phyloP scores from a whole-genome alignment of 352 stramenopile species.

The Phytophthora palmivora region DNA sequence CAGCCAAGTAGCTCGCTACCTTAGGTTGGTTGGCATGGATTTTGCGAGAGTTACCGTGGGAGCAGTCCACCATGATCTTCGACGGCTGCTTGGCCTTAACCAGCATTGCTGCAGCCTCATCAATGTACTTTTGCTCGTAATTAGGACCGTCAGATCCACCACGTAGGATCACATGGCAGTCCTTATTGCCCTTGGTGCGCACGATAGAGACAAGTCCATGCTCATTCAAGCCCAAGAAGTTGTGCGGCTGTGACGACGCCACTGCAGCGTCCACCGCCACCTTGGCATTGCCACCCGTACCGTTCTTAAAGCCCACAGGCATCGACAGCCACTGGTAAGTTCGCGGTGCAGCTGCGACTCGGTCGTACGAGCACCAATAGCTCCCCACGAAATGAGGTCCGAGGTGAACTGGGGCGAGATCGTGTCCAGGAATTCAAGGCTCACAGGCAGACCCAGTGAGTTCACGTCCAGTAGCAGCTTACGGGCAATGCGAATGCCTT shows the following conservation, averaged over 20 bases:
- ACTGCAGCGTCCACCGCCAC: conserved; percentile 82
- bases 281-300: conserved; percentile 81
- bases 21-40: conserved; percentile 85
- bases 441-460: conserved; percentile 73
- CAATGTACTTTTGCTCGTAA: conserved; percentile 80
- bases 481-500: conserved; percentile 82
- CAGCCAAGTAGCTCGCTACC: conserved; percentile 72
- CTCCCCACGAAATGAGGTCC: conserved; percentile 83
- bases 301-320: conserved; percentile 89
- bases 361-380: conserved; percentile 85
- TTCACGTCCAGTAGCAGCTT: conserved; percentile 89
- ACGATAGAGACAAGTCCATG: conserved; percentile 87
- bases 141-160: conserved; percentile 82
- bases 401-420: conserved; percentile 85
- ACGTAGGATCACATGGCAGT: conserved; percentile 88
- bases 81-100: conserved; percentile 67
- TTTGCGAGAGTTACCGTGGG: conserved; percentile 89
- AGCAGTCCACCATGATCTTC: conserved; percentile 91
- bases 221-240: conserved; percentile 84
- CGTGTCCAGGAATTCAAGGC: conserved; percentile 84
- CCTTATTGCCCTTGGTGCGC: conserved; percentile 83
- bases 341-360: conserved; percentile 87
- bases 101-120: conserved; percentile 64
- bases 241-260: conserved; percentile 76
- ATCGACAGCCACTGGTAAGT: conserved; percentile 83